Evolutionary conservation across 2,329 filamentous ascomycete genomes (phyloP), one percentile per base, ranked within the genome.

Genomic region (Periglandula ipomoeae): DNA sequence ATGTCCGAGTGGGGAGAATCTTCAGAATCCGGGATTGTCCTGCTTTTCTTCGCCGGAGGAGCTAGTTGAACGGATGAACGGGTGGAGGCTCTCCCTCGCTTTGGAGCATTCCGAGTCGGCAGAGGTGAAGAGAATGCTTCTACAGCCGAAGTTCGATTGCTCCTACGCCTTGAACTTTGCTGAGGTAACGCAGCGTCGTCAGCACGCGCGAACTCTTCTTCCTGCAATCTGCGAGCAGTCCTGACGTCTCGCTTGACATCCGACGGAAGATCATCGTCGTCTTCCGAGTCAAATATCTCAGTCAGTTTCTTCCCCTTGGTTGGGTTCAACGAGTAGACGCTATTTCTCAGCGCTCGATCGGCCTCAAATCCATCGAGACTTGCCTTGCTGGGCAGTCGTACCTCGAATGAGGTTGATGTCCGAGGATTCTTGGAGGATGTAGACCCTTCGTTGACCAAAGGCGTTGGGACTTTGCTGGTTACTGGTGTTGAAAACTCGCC

Each of bases 281-380:
- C 60, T 0, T 70, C 66, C 1, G 65, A 66, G 9, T 72, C 67
- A 2, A 69, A 64, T 60, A 52, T 75, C 64, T 72, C 64, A 3
- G 35, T 48, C 9, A 27, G 68, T 59, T 48, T 68, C 52, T 44
- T 70, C 64, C 62, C 78, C 75, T 47, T 66, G 60, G 53, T 74
- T 66, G 67, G 50, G 34, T 65, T 66, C 57, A 79, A 61, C 2
- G 75, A 68, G 52, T 70, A 76, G 44, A 73, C 65, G 64, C 74
- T 81, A 8, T 57, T 58, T 15, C 62, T 58, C 13, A 65, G 44
- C 11, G 56, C 57, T n/a, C 60, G 55, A 24, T 68, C 64, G 20
- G 55, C 56, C 20, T 62, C 60, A n/a, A 26, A 9, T 15, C 47
- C 50, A 8, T 50, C 49, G 5, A 43, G 46, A 1, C 41, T 46